Evolutionary conservation across 2,329 filamentous ascomycete species (phyloP).

Genomic region (Neopestalotiopsis sp.): DNA sequence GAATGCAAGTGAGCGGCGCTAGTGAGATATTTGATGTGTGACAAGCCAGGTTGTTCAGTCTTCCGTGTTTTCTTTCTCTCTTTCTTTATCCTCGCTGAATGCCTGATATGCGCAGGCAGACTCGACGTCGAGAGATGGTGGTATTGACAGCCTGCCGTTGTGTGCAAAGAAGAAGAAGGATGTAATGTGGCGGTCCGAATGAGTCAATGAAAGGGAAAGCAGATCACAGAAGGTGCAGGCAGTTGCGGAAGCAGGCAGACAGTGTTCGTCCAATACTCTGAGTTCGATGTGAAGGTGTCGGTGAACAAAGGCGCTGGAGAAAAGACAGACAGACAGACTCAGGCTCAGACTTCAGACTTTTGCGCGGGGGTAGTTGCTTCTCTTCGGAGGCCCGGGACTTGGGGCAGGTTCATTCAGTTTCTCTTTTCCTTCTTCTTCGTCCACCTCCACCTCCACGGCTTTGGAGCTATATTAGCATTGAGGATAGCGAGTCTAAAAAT

Average conservation of each 20-base stretch:
- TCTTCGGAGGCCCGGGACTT: background rate
- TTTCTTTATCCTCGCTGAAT: background rate
- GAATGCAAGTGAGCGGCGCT: slow-evolving; percentile 3
- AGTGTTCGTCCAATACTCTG: background rate
- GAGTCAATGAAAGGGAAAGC: background rate
- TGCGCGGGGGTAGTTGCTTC: background rate
- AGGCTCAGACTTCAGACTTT: background rate
- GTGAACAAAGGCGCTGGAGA: background rate
- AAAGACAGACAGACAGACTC: background rate
- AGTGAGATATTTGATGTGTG: background rate
- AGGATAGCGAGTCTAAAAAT: background rate
- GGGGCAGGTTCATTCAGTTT: background rate
- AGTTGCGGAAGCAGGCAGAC: background rate
- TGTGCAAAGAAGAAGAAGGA: background rate
- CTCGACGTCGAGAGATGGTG: background rate
- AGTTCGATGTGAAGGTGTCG: background rate
- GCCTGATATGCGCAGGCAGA: background rate
- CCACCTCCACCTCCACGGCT: background rate
- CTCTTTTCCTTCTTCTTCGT: background rate
- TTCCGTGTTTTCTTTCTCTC: background rate
- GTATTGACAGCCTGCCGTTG: background rate
- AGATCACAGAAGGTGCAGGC: background rate
- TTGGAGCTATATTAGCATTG: background rate
- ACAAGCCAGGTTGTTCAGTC: background rate
- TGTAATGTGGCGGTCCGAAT: background rate